These are phyloP conservation scores for Xenoacremonium recifei DNA, from an alignment of 2,329 filamentous ascomycete species.

Conservation along the genomic window DNA sequence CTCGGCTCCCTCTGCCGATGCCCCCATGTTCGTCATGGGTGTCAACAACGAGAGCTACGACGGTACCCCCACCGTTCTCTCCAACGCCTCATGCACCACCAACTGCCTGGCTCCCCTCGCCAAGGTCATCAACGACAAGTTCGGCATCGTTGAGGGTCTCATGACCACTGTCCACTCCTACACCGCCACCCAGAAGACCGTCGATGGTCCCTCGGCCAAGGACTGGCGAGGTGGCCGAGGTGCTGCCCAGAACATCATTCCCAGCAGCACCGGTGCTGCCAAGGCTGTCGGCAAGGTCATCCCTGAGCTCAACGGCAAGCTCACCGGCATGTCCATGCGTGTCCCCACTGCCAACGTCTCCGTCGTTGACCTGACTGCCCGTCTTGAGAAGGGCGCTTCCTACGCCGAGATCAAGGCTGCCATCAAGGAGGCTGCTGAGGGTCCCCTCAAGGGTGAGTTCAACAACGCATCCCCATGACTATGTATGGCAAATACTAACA, in stretches of 20 bases:
- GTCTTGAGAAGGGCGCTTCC: slow-evolving; percentile 82
- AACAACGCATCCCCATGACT: slow-evolving; percentile 2
- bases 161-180: slow-evolving; percentile 99
- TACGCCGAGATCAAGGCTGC: slow-evolving; percentile 92
- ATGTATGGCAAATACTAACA: slow-evolving; percentile 11
- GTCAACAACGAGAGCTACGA: slow-evolving; percentile 97
- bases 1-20: slow-evolving; percentile 89
- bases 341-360: slow-evolving; percentile 98
- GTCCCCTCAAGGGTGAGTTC: slow-evolving; percentile 78
- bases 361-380: slow-evolving; percentile 94
- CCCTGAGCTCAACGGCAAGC: slow-evolving; percentile 96
- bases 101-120: slow-evolving; percentile 99
- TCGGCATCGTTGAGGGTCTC: slow-evolving; percentile 93
- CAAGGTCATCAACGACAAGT: slow-evolving; percentile 99
- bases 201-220: slow-evolving; percentile 96
- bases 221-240: slow-evolving; percentile 99
- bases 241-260: slow-evolving; percentile 99
- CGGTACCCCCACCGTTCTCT: slow-evolving; percentile 87
- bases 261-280: slow-evolving; percentile 96
- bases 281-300: slow-evolving; percentile 99
- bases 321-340: slow-evolving; percentile 99
- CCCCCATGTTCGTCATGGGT: slow-evolving; percentile 99
- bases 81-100: slow-evolving; percentile 99
- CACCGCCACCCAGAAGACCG: slow-evolving; percentile 99
- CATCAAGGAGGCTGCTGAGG: slow-evolving; percentile 84